Conservation (phyloP, 768 basidiomycete genomes). For the Kwoniella pini region DNA sequence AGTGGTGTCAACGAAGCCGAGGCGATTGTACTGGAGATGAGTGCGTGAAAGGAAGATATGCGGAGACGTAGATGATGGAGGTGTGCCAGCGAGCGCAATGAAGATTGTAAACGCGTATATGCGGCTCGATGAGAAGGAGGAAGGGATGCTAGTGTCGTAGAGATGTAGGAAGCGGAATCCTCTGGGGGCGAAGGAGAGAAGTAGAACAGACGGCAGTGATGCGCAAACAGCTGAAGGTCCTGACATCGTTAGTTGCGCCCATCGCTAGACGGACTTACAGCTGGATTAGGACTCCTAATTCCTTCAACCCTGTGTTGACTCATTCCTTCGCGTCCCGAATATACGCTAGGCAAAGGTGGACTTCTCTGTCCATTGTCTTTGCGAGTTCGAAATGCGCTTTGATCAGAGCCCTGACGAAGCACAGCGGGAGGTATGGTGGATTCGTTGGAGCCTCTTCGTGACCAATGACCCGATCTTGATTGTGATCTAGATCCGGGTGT, state of each 20-base stretch:
- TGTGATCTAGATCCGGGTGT: conserved; percentile 19
- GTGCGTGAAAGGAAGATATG: conserved; percentile 81
- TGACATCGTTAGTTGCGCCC: conserved; percentile 3
- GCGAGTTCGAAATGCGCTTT: conserved; percentile 6
- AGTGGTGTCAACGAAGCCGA: conserved; percentile 77
- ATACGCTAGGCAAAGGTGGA: conserved; percentile 12
- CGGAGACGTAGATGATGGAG: conserved; percentile 73
- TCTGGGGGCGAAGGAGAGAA: conserved; percentile 36
- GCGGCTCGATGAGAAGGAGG: conserved; percentile 82
- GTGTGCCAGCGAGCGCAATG: conserved; percentile 81
- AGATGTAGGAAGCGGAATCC: conserved; percentile 61
- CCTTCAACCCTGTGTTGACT: conserved; percentile 22
- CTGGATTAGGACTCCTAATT: conserved; percentile 27
- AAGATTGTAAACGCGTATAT: conserved; percentile 81
- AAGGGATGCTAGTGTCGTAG: conserved; percentile 74
- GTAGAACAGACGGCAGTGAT: conserved; percentile 46
- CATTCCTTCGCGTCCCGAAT: conserved; percentile 25
- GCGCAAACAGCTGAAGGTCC: conserved; percentile 43
- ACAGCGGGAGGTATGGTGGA: conserved; percentile 3
- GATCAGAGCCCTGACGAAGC: conserved; percentile 22
- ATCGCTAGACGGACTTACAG: conserved; percentile 14
- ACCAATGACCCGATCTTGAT: conserved; percentile 11
- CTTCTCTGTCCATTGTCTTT: conserved; percentile 2
- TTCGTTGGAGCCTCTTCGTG: conserved; percentile 21
- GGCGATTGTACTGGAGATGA: conserved; percentile 72